Percentiles rank a stretch among this genome's conserved stretches.
Evolutionary conservation across 176 grass and related monocot genomes (phyloP).

Genomic region (Tuctoria greenei): DNA sequence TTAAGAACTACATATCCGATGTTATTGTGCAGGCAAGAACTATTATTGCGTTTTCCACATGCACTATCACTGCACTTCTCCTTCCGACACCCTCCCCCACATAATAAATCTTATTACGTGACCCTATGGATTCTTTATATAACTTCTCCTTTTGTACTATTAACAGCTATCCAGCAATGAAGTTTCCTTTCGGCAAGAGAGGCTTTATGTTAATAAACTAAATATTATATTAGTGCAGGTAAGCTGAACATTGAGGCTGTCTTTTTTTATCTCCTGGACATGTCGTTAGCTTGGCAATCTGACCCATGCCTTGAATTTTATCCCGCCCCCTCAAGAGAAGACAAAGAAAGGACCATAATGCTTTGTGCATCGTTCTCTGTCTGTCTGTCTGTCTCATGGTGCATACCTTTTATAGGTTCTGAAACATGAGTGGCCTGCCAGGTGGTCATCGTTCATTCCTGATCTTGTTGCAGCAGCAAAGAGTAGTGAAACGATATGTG

Average conservation of each 20-base stretch:
- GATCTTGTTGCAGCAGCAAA: conserved; percentile 97
- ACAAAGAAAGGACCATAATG: not conserved
- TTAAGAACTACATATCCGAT: conserved; percentile 98
- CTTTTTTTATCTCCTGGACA: not conserved
- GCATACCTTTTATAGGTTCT: conserved; percentile 61
- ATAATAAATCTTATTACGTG: conserved; percentile 8
- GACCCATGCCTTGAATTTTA: conserved; percentile 17
- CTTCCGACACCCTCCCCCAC: not conserved
- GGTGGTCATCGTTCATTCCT: conserved; percentile 91
- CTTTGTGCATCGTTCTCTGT: not conserved
- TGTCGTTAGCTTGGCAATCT: conserved; percentile 9
- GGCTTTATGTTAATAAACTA: conserved; percentile 97
- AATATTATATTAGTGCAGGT: conserved; percentile 99
- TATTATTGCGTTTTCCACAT: not conserved
- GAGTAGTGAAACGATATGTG: conserved; percentile 95
- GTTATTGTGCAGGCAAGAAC: conserved; percentile 84
- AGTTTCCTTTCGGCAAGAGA: conserved; percentile 83
- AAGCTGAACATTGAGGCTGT: conserved; percentile 24
- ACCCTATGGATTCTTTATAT: not conserved
- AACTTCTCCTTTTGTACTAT: not conserved
- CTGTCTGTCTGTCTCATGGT: not conserved
- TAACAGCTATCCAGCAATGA: conserved; percentile 92
- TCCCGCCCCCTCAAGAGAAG: not conserved
- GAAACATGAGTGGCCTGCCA: conserved; percentile 98
- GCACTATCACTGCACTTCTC: not conserved